phyloP scores from a whole-genome alignment of 352 stramenopile species.

The Sclerospora graminicola region DNA sequence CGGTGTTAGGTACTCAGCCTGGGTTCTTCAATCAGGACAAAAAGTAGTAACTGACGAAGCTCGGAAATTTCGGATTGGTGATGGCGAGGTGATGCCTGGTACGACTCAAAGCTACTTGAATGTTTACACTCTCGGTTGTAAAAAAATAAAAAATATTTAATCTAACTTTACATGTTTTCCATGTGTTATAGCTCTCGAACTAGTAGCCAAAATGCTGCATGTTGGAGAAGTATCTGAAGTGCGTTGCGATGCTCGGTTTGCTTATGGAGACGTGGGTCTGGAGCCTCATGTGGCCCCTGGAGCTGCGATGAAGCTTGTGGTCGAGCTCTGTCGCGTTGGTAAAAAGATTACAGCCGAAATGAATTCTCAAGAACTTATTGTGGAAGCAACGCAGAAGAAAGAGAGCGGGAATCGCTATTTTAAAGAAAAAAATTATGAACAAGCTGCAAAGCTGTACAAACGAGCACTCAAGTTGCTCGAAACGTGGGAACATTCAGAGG shows the following conservation, averaged over 20 bases:
- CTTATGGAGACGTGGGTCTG: constrained; percentile 57
- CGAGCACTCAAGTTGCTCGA: constrained; percentile 72
- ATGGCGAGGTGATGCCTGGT: constrained; percentile 74
- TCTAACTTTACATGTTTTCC: background rate
- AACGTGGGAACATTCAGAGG: constrained; percentile 51
- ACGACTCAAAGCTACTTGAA: too few relatives aligned
- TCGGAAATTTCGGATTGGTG: constrained; percentile 70
- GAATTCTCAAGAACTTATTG: constrained; percentile 58
- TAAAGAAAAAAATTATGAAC: constrained; percentile 74
- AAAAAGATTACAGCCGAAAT: constrained; percentile 65
- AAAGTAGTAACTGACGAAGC: constrained; percentile 35
- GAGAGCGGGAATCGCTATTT: constrained; percentile 76
- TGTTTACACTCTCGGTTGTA: too few relatives aligned
- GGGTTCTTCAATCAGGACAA: constrained; percentile 32
- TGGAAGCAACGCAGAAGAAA: constrained; percentile 75
- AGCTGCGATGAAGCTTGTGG: constrained; percentile 37
- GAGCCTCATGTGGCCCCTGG: constrained; percentile 37
- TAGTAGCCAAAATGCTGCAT: constrained; percentile 70
- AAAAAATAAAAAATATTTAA: too few relatives aligned
- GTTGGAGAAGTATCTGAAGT: constrained; percentile 65
- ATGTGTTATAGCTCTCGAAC: constrained; percentile 40
- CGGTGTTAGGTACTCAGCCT: constrained; percentile 55
- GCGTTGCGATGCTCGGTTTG: constrained; percentile 61
- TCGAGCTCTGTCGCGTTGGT: constrained; percentile 53
- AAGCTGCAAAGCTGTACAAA: constrained; percentile 79